A percentile compares a stretch with the other conserved stretches of the same genome.
Evolutionary conservation across 169 alveolate species (phyloP).

Genomic region (Plasmodium cynomolgi): DNA sequence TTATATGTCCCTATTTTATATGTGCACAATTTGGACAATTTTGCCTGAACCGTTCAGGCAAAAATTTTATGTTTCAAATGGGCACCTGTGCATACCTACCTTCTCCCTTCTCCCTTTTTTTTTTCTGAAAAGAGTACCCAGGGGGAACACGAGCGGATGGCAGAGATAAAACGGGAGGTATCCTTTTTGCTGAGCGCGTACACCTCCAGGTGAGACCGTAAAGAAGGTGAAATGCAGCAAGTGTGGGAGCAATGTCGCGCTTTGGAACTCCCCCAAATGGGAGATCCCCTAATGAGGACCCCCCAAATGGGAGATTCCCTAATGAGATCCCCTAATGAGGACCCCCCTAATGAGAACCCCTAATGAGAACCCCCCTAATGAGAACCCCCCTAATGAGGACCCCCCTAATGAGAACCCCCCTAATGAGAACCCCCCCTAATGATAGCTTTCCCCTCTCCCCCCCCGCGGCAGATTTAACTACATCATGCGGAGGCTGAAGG

Average conservation of each 20-base stretch:
- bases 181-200: constrained; percentile 41
- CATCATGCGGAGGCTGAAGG: constrained; percentile 51
- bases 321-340: no score
- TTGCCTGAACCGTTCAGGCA: background rate
- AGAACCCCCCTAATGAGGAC: no score
- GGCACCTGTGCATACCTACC: background rate
- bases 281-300: background rate
- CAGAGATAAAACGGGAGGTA: constrained; percentile 39
- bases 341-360: no score
- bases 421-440: background rate
- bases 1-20: background rate
- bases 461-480: constrained; percentile 34
- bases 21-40: background rate
- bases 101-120: constrained; percentile 6
- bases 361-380: no score
- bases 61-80: background rate
- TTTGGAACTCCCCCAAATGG: background rate
- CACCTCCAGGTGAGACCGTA: constrained; percentile 22
- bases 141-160: constrained; percentile 8
- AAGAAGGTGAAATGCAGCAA: background rate
- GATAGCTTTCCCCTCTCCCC: background rate
- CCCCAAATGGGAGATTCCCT: no score
- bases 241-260: background rate
- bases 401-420: background rate
- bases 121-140: constrained; percentile 7